These are phyloP conservation scores for Podosphaera xanthii DNA, from an alignment of 2,329 filamentous ascomycete genomes.

Conservation along the genomic window DNA sequence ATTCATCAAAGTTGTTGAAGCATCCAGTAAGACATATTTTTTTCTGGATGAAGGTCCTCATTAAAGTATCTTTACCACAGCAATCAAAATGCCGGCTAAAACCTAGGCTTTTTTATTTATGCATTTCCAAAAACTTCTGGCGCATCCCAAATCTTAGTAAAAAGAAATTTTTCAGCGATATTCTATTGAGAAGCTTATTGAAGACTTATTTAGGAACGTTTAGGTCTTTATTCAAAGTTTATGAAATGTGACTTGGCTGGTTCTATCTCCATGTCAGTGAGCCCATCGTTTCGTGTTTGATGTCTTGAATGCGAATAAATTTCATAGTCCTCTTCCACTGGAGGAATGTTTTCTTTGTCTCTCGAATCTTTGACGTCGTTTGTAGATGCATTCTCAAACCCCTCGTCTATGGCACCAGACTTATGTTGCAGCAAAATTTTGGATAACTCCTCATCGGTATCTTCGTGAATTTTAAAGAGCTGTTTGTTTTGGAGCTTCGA, in stretches of 20 bases:
- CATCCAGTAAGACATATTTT: too few relatives aligned
- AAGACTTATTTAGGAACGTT: too few relatives aligned
- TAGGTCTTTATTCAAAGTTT: too few relatives aligned
- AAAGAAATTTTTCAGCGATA: too few relatives aligned
- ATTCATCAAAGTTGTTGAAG: too few relatives aligned
- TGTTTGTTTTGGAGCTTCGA: slow-evolving; percentile 54
- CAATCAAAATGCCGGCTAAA: too few relatives aligned
- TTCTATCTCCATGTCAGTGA: not conserved
- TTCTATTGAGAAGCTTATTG: too few relatives aligned
- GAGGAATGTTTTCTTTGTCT: slow-evolving; percentile 88
- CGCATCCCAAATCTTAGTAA: too few relatives aligned
- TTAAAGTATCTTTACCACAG: too few relatives aligned
- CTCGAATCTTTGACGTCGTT: slow-evolving; percentile 32
- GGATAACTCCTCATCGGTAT: slow-evolving; percentile 73
- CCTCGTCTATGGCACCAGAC: slow-evolving; percentile 69
- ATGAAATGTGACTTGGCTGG: slow-evolving; percentile 9
- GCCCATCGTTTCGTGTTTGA: not conserved
- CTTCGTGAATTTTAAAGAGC: slow-evolving; percentile 90
- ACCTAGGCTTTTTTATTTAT: too few relatives aligned
- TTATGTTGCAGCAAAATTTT: slow-evolving; percentile 85
- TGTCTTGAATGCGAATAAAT: not conserved
- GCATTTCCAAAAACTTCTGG: too few relatives aligned
- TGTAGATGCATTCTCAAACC: slow-evolving; percentile 55
- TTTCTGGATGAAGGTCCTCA: too few relatives aligned
- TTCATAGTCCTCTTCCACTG: slow-evolving; percentile 30